Evolutionary conservation across 139 green algal genomes (phyloP), one percentile per base, ranked within the genome.

Genomic region (Chlorella sp.): DNA sequence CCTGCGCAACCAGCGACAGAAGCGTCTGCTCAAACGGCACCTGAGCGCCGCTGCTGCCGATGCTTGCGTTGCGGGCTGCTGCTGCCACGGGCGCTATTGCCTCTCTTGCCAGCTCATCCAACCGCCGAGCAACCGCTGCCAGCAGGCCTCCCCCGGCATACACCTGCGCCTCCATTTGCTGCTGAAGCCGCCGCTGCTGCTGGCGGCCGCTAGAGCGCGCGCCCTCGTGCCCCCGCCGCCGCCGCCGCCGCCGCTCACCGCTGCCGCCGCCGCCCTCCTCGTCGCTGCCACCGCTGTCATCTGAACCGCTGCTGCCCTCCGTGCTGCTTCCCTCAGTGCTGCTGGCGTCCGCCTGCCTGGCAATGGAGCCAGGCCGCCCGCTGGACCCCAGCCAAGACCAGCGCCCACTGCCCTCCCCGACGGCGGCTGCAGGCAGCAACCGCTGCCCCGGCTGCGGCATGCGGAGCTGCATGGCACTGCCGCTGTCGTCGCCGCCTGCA

Each of bases 391-490:
- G 71, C 84, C 69, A 88, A 12, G 68, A 79, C 88, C 88, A 88
- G 16, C 30, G 69, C 14, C 73, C 71, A 36, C 77, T 37, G 87
- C 48, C 76, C 16, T 68, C 66, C 0, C 16, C 73, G 42, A 3
- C 42, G 19, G 48, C 53, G 21, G 19, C 85, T 22, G 66, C 11
- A 0, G 69, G 71, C 71, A 83, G 71, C 48, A 85, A 60, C 39
- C 75, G 83, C 77, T 87, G 66, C 71, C 81, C 48, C 26, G 78
- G 83, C 36, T 80, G 42, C n/a, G 90, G 90, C 81, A 92, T 71
- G 42, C 82, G 77, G 77, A 92, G 86, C 80, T 90, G 82, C 90
- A 89, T 89, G 3, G 88, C 64, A n/a, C 86, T 77, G 85, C 61
- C 66, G 76, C 73, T 64, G 68, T 86, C 81, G 34, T 88, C 75